Base-by-base conservation (phyloP, 164 flowering plant genomes). In the Vitis cinerea region DNA sequence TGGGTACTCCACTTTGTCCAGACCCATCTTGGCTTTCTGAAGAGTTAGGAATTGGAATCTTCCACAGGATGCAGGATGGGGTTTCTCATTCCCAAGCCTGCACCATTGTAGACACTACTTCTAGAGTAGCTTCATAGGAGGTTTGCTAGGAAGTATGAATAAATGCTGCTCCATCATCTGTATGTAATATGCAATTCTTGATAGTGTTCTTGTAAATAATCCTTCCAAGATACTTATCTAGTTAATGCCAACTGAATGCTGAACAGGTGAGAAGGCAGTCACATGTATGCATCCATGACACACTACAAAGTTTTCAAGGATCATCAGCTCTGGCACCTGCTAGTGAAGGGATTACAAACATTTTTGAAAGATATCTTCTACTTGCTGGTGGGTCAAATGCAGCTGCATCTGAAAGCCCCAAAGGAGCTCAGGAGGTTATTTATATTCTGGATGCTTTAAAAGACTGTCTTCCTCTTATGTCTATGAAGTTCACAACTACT, bases 351-450 rank as follows among this genome's bases (percentile, higher is more conserved):
- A 74, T 96, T 48, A 82, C 83, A 3, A 86, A 81, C 50, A 68
- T 72, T 29, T 87, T 93, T 50, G 87, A 88, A 68, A 89, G 87
- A 77, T 81, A 68, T 76, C 88, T 93, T 72, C 84, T 90, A 3
- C 90, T 93, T 72, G 93, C 95, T 8, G 90, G 92, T 68, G 86
- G 85, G 73, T 84, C 92, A 49, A 79, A 76, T 70, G 59, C 77
- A 10, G 63, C 65, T 65, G 70, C 82, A 53, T 67, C 79, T 52
- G 96, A 87, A 74, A 86, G 82, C 48, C 69, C 90, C 8, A 82
- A 78, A 71, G 95, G 94, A 69, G 99, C 94, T 54, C 88, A 86
- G 81, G 85, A 90, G 78, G 87, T 93, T 55, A 79, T 96, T 1
- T 79, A 83, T 71, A 67, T 93, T 79, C 77, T 96, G 57, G 89